Conservation (phyloP, 2,329 filamentous ascomycete genomes). For the Plenodomus tracheiphilus region DNA sequence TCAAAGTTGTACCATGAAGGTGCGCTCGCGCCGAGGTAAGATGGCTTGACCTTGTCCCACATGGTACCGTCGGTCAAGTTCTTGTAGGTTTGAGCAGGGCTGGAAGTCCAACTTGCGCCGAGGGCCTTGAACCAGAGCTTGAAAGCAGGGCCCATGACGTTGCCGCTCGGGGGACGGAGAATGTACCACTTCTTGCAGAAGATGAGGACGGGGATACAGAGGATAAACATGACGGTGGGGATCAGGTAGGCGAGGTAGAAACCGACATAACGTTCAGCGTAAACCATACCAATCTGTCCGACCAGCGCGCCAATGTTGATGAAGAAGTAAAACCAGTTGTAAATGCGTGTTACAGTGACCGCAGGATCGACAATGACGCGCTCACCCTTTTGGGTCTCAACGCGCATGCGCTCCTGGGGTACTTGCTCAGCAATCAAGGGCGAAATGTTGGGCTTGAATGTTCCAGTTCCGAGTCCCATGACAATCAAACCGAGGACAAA, state of each 20-base stretch:
- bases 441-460: conserved; percentile 69
- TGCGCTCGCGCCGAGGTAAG: conserved; percentile 57
- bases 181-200: conserved; percentile 64
- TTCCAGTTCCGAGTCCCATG: conserved; percentile 68
- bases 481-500: conserved; percentile 51
- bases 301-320: conserved; percentile 45
- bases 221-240: conserved; percentile 66
- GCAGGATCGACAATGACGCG: conserved; percentile 68
- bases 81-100: conserved; percentile 60
- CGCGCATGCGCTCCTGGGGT: conserved; percentile 48
- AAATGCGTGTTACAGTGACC: conserved; percentile 68
- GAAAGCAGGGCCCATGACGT: conserved; percentile 67
- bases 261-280: conserved; percentile 57
- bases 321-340: conserved; percentile 56
- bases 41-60: conserved; percentile 70
- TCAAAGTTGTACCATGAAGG: conserved; percentile 78
- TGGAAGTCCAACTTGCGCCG: conserved; percentile 61
- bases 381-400: conserved; percentile 53
- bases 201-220: conserved; percentile 62
- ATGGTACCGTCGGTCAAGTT: conserved; percentile 59
- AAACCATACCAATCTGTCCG: conserved; percentile 45
- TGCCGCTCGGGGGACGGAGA: conserved; percentile 66
- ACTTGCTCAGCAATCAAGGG: conserved; percentile 67
- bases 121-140: conserved; percentile 51
- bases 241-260: conserved; percentile 74